phyloP scores from a whole-genome alignment of 805 yeast genomes.

The Candida namnaoensis region DNA sequence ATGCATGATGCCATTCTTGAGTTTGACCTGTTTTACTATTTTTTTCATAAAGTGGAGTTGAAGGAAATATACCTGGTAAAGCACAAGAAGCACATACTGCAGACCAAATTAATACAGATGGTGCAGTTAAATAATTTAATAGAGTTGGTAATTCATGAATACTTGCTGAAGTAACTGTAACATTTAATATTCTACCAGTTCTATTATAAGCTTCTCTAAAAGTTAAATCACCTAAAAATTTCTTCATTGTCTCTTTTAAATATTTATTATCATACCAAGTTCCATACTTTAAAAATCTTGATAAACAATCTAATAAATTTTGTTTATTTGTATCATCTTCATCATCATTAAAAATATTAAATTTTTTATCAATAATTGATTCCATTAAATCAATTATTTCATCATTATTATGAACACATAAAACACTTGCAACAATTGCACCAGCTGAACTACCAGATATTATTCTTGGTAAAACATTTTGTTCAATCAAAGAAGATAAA shows the following conservation, averaged over 20 bases:
- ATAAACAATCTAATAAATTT: conserved; percentile 40
- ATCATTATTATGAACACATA: conserved; percentile 71
- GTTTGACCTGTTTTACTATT: conserved; percentile 62
- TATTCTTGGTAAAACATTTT: conserved; percentile 72
- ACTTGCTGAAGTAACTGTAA: conserved; percentile 89
- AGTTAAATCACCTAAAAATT: conserved; percentile 80
- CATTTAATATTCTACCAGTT: conserved; percentile 87
- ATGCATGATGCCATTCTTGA: conserved; percentile 74
- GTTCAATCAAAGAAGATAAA: conserved; percentile 65
- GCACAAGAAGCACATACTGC: conserved; percentile 94
- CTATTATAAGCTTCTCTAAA: conserved; percentile 92
- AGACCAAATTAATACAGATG: conserved; percentile 76
- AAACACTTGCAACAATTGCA: conserved; percentile 83
- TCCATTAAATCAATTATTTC: conserved; percentile 54
- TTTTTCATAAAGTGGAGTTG: conserved; percentile 79
- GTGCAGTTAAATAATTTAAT: conserved; percentile 72
- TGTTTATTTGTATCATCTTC: conserved; percentile 42
- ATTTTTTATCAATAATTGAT: conserved; percentile 32
- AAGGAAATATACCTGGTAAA: conserved; percentile 84
- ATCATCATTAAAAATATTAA: conserved; percentile 42
- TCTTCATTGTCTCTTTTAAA: conserved; percentile 64
- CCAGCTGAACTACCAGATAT: conserved; percentile 96
- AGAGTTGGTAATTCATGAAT: conserved; percentile 86
- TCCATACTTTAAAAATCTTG: conserved; percentile 69
- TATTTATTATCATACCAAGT: conserved; percentile 80